Conservation (phyloP, 768 basidiomycete genomes). For the Rhizopogon vesiculosus region DNA sequence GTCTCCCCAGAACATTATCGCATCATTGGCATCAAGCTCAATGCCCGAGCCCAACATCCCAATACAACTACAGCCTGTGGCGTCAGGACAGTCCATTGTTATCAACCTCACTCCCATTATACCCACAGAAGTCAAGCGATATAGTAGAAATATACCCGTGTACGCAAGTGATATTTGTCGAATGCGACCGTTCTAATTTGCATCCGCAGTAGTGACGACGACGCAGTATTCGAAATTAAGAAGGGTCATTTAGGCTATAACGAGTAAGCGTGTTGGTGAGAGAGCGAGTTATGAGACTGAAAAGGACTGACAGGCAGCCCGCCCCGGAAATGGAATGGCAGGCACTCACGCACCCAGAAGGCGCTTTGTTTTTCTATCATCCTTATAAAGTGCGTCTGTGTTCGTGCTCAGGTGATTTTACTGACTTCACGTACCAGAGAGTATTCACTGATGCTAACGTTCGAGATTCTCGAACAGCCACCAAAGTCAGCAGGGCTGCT, state of each 20-base stretch:
- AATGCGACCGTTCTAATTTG: background rate
- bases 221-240: no score
- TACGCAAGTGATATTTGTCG: background rate
- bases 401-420: background rate
- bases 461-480: background rate
- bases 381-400: slow-evolving; percentile 28
- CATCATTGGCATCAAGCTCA: background rate
- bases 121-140: background rate
- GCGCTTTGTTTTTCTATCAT: slow-evolving; percentile 47
- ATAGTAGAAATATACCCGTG: background rate
- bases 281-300: background rate
- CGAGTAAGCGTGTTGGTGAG: background rate
- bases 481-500: background rate
- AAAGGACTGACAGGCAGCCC: background rate
- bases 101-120: background rate
- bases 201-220: background rate
- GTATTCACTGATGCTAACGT: slow-evolving; percentile 8
- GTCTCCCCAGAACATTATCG: background rate
- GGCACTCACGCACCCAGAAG: slow-evolving; percentile 47
- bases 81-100: background rate
- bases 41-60: background rate
- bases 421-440: background rate
- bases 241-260: background rate
- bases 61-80: no score
- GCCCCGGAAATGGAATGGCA: slow-evolving; percentile 30